Percentiles rank a stretch among this genome's conserved stretches.
Conservation (phyloP, 805 yeast genomes). For the Saccharomyces kudriavzevii region DNA sequence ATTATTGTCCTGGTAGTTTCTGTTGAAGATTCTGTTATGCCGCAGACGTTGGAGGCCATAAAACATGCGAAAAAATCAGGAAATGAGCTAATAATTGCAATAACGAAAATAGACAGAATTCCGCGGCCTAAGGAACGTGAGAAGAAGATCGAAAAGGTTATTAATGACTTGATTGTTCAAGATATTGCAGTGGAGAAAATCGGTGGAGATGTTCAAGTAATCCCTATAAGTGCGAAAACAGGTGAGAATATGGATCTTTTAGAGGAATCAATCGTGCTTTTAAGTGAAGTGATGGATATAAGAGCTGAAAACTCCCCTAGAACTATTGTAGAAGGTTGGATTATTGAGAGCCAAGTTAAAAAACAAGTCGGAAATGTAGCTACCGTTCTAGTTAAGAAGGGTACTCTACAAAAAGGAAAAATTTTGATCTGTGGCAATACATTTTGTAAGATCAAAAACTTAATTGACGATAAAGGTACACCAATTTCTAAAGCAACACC, state of each 20-base stretch:
- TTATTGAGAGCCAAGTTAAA: slow-evolving; percentile 75
- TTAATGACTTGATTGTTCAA: slow-evolving; percentile 64
- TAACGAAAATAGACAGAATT: slow-evolving; percentile 83
- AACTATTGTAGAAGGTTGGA: slow-evolving; percentile 68
- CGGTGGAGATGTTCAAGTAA: slow-evolving; percentile 92
- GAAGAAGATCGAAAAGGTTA: slow-evolving; percentile 65
- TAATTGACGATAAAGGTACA: slow-evolving; percentile 68
- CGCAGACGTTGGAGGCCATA: slow-evolving; percentile 92
- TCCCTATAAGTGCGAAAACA: slow-evolving; percentile 79
- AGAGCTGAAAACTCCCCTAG: slow-evolving; percentile 44
- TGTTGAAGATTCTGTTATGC: slow-evolving; percentile 96
- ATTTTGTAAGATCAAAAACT: slow-evolving; percentile 72
- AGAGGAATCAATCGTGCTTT: slow-evolving; percentile 79
- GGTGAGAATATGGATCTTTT: slow-evolving; percentile 84
- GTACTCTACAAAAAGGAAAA: slow-evolving; percentile 61
- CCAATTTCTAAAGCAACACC: slow-evolving; percentile 64
- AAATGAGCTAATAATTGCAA: slow-evolving; percentile 65
- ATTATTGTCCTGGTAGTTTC: slow-evolving; percentile 89
- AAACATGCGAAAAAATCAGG: slow-evolving; percentile 68
- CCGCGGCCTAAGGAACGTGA: slow-evolving; percentile 32
- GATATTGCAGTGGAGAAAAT: slow-evolving; percentile 84
- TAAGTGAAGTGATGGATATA: slow-evolving; percentile 76
- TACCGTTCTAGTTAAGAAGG: slow-evolving; percentile 74
- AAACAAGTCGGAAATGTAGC: slow-evolving; percentile 82
- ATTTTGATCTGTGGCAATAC: slow-evolving; percentile 81